Evolutionary conservation across 169 alveolate genomes (phyloP).

Genomic region (Plasmodium ovale): DNA sequence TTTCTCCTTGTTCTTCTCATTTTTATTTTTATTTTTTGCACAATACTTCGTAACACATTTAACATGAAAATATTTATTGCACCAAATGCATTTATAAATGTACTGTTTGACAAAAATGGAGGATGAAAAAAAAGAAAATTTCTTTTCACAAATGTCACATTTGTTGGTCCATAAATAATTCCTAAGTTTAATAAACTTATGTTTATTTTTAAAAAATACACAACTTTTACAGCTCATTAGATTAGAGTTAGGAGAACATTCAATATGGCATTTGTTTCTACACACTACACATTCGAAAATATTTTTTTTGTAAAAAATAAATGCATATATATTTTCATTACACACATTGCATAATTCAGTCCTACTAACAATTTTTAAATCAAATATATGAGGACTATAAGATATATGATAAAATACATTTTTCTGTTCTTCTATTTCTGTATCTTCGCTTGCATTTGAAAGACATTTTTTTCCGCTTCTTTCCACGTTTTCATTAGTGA

Average conservation of each 20-base stretch:
- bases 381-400: constrained; percentile 51
- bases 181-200: constrained; percentile 57
- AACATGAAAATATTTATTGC: constrained; percentile 80
- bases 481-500: constrained; percentile 23
- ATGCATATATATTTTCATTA: constrained; percentile 60
- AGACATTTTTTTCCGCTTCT: not conserved
- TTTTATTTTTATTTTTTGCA: constrained; percentile 1
- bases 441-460: constrained; percentile 1
- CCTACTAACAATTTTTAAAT: constrained; percentile 25
- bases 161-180: constrained; percentile 50
- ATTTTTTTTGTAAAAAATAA: constrained; percentile 58
- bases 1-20: not conserved
- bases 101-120: constrained; percentile 19
- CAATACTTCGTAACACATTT: constrained; percentile 54
- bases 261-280: constrained; percentile 66
- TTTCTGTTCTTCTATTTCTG: constrained; percentile 14
- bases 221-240: constrained; percentile 66
- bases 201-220: constrained; percentile 62
- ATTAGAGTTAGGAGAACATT: constrained; percentile 65
- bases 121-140: constrained; percentile 42
- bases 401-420: constrained; percentile 35
- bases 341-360: constrained; percentile 69
- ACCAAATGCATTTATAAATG: constrained; percentile 78
- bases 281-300: constrained; percentile 71
- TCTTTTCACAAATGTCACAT: constrained; percentile 52